phyloP scores from a whole-genome alignment of 2,329 filamentous ascomycete genomes.

The Mycogone perniciosa region DNA sequence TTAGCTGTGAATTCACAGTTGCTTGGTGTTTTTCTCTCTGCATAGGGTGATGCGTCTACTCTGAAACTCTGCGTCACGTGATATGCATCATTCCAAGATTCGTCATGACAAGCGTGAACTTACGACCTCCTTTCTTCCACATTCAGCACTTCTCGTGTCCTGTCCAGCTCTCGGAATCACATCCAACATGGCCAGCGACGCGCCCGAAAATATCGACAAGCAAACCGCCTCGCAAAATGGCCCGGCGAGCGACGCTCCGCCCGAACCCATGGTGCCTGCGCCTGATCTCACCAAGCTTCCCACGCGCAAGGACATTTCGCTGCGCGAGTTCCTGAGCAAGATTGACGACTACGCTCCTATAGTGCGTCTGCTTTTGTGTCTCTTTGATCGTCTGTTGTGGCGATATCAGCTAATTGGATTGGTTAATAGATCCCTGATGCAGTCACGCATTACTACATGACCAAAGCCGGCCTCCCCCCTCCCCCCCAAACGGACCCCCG shows the following conservation, averaged over 20 bases:
- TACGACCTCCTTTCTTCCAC: too few species aligned
- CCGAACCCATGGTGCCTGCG: constrained; percentile 40
- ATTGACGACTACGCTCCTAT: constrained; percentile 99
- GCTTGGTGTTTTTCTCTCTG: too few species aligned
- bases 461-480: constrained; percentile 86
- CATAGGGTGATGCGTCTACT: too few species aligned
- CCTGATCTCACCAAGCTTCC: constrained; percentile 57
- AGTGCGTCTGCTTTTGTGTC: constrained; percentile 44
- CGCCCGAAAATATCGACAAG: constrained; percentile 28
- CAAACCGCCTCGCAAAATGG: constrained; percentile 23
- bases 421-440: constrained; percentile 78
- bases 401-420: background rate
- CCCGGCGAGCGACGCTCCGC: constrained; percentile 18
- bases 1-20: too few species aligned
- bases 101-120: too few species aligned
- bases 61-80: background rate
- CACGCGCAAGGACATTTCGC: constrained; percentile 81
- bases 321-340: constrained; percentile 88
- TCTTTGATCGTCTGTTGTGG: background rate
- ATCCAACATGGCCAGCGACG: constrained; percentile 29
- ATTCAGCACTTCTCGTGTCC: background rate
- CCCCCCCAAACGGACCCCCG: constrained; percentile 85
- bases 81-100: background rate
- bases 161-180: too few species aligned
- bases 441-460: constrained; percentile 97